phyloP scores from a whole-genome alignment of 2,329 filamentous ascomycete species.

The Paecilomyces sp. region DNA sequence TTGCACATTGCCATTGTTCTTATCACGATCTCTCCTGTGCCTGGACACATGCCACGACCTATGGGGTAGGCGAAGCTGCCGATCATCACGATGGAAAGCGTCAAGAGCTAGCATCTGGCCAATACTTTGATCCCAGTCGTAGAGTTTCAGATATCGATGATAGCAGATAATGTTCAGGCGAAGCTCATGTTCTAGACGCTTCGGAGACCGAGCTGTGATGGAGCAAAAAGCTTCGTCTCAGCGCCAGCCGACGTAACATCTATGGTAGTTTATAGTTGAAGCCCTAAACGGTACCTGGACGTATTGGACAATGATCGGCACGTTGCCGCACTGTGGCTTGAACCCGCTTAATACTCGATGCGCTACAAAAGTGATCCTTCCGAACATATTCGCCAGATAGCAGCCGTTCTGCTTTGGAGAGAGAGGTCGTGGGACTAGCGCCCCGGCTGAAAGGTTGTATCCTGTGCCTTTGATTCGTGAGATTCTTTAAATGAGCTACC shows the following conservation, averaged over 20 bases:
- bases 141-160: not conserved
- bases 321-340: not conserved
- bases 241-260: not conserved
- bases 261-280: not conserved
- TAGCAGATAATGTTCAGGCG: not conserved
- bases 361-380: not conserved
- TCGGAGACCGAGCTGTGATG: not conserved
- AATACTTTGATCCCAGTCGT: not conserved
- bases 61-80: not conserved
- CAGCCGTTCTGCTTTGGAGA: not conserved
- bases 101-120: not conserved
- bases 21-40: not conserved
- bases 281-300: not conserved
- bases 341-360: not conserved
- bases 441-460: not conserved
- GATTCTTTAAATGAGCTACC: not conserved
- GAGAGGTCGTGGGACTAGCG: not conserved
- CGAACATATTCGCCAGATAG: not conserved
- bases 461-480: not conserved
- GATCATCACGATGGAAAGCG: not conserved
- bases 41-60: not conserved
- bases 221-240: not conserved
- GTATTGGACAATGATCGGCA: not conserved
- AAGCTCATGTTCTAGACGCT: not conserved
- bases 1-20: not conserved